Conservation (phyloP, 768 basidiomycete genomes). For the Pholiota microspora region DNA sequence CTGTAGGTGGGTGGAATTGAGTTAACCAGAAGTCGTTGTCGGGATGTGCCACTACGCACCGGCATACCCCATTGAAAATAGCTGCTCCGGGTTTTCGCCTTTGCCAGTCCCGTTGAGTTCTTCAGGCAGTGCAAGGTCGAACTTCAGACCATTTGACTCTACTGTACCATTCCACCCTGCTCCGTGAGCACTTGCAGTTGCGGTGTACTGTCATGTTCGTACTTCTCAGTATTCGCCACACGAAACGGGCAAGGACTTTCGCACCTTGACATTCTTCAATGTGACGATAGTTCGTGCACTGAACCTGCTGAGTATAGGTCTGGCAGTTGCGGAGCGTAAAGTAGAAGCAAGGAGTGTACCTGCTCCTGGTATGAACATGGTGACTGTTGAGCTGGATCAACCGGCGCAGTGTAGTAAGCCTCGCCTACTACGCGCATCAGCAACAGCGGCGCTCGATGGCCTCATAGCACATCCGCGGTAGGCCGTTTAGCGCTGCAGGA, state of each 20-base stretch:
- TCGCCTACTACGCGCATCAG: too few relatives aligned
- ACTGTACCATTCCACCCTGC: constrained; percentile 65
- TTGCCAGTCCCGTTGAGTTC: constrained; percentile 60
- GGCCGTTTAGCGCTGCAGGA: too few relatives aligned
- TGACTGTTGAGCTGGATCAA: constrained; percentile 8
- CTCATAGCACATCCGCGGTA: too few relatives aligned
- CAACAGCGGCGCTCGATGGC: too few relatives aligned
- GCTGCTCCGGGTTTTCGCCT: constrained; percentile 66
- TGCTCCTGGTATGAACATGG: constrained; percentile 16
- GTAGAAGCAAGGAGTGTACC: constrained; percentile 20
- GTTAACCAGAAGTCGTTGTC: constrained; percentile 21
- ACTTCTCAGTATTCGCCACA: background rate
- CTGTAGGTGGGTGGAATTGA: constrained; percentile 31
- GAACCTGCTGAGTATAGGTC: constrained; percentile 9
- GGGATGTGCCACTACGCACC: constrained; percentile 48
- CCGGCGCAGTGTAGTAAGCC: too few relatives aligned
- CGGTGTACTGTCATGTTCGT: constrained; percentile 68
- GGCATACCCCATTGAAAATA: constrained; percentile 70
- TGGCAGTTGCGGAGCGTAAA: constrained; percentile 4
- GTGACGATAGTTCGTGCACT: constrained; percentile 21
- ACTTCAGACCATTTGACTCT: constrained; percentile 41
- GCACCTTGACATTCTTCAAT: constrained; percentile 22
- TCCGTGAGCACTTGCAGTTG: constrained; percentile 61
- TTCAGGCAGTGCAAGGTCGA: constrained; percentile 53
- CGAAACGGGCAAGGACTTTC: too few relatives aligned